Evolutionary conservation across 176 grass and related monocot species (phyloP).

Genomic region (Musa acuminata): DNA sequence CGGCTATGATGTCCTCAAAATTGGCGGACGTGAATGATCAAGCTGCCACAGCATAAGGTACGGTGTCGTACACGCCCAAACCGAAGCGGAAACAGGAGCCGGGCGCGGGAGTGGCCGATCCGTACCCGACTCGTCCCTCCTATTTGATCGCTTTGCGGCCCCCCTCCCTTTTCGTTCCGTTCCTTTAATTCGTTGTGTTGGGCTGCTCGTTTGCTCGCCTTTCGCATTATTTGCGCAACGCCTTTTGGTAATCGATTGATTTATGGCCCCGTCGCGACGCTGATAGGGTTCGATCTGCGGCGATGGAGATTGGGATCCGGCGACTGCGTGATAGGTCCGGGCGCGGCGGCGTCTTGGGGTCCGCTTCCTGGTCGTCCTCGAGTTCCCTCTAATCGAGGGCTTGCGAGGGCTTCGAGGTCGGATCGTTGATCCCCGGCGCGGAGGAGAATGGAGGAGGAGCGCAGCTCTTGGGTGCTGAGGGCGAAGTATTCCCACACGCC

Average conservation of each 20-base stretch:
- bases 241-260: neutral
- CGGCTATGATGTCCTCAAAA: neutral
- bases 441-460: conserved; percentile 61
- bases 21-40: too few species aligned
- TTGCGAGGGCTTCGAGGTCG: neutral
- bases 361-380: neutral
- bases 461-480: conserved; percentile 66
- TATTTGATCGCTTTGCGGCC: too few species aligned
- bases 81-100: too few species aligned
- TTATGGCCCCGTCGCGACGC: too few species aligned
- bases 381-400: neutral
- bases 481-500: conserved; percentile 63
- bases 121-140: too few species aligned
- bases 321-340: neutral
- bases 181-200: neutral
- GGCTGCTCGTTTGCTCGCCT: neutral
- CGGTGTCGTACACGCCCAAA: too few species aligned
- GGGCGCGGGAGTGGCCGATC: too few species aligned
- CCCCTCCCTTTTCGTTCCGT: neutral
- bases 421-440: neutral
- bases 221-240: neutral
- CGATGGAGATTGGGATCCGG: neutral
- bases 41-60: neutral
- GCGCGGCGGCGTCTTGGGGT: neutral
- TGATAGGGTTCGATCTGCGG: neutral